A percentile compares a stretch with the other conserved stretches of the same genome.
phyloP scores from a whole-genome alignment of 352 stramenopile species.

The Phytophthora nicotianae region DNA sequence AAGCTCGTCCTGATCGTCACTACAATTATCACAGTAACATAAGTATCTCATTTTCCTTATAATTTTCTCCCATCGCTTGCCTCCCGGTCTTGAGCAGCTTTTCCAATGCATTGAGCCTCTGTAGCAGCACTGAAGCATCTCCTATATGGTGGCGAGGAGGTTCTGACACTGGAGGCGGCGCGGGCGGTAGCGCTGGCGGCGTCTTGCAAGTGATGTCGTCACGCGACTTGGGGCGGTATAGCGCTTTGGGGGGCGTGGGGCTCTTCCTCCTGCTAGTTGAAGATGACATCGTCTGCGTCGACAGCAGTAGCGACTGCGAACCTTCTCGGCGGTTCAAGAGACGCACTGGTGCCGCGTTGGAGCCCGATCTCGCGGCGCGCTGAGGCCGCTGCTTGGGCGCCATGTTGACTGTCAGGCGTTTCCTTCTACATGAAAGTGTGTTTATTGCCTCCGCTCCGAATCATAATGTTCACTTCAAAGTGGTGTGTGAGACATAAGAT shows the following conservation, averaged over 20 bases:
- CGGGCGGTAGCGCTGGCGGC: not conserved
- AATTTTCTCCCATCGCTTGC: not conserved
- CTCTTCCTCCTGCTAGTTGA: slow-evolving; percentile 3
- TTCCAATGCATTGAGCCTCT: slow-evolving; percentile 27
- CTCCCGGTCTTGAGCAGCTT: slow-evolving; percentile 24
- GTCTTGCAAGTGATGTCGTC: slow-evolving; percentile 3
- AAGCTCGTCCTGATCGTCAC: slow-evolving; percentile 9
- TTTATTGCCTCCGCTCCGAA: too few species aligned
- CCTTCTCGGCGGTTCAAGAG: slow-evolving; percentile 13
- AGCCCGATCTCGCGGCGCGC: not conserved
- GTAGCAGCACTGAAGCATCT: slow-evolving; percentile 19
- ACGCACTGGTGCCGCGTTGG: slow-evolving; percentile 4
- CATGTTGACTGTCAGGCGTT: slow-evolving; percentile 8
- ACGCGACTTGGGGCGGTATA: slow-evolving; percentile 14
- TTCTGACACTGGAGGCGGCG: slow-evolving; percentile 2
- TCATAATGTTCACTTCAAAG: too few species aligned
- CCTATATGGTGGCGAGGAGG: slow-evolving; percentile 7
- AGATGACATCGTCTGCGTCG: not conserved
- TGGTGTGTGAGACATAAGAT: too few species aligned
- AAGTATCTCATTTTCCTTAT: not conserved
- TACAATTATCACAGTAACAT: slow-evolving; percentile 9
- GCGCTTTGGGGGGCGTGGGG: slow-evolving; percentile 7
- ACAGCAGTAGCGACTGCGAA: not conserved
- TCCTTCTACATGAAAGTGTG: slow-evolving; percentile 9
- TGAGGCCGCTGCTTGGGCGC: slow-evolving; percentile 10